Evolutionary conservation across 108 stramenopile species (phyloP).

Genomic region (Skeletonema menzelii): DNA sequence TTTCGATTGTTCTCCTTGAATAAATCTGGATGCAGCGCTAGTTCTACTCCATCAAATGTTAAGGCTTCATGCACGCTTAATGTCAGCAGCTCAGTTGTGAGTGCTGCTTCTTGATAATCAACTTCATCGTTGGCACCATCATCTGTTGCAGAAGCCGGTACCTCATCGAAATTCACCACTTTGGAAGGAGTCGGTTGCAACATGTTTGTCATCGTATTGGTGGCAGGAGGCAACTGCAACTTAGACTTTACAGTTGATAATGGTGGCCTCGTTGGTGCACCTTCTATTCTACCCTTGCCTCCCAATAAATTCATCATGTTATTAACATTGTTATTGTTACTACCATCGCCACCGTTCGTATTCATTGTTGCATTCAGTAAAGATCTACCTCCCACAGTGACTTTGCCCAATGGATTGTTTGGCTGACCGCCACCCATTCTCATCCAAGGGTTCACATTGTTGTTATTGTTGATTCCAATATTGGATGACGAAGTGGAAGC

Average conservation of each 20-base stretch:
- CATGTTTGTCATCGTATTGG: neutral
- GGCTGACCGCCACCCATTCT: neutral
- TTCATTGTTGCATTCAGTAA: neutral
- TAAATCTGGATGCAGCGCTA: slow-evolving; percentile 83
- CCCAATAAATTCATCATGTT: neutral
- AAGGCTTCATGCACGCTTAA: slow-evolving; percentile 83
- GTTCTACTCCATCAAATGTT: slow-evolving; percentile 80
- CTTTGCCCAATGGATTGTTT: neutral
- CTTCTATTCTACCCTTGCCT: neutral
- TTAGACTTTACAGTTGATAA: neutral
- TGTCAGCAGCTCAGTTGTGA: slow-evolving; percentile 69
- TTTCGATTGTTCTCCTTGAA: slow-evolving; percentile 34
- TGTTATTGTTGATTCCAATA: neutral
- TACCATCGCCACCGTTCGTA: neutral
- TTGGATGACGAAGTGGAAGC: neutral
- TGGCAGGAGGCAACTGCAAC: neutral
- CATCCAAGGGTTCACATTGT: neutral
- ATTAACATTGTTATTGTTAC: neutral
- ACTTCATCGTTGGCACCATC: neutral
- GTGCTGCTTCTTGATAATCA: slow-evolving; percentile 16
- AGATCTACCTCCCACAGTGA: neutral
- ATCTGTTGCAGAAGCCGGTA: neutral
- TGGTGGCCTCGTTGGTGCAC: neutral
- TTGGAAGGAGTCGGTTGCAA: neutral
- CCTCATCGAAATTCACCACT: neutral